phyloP scores from a whole-genome alignment of 148 eudicot species.

The Gaultheria prostrata region DNA sequence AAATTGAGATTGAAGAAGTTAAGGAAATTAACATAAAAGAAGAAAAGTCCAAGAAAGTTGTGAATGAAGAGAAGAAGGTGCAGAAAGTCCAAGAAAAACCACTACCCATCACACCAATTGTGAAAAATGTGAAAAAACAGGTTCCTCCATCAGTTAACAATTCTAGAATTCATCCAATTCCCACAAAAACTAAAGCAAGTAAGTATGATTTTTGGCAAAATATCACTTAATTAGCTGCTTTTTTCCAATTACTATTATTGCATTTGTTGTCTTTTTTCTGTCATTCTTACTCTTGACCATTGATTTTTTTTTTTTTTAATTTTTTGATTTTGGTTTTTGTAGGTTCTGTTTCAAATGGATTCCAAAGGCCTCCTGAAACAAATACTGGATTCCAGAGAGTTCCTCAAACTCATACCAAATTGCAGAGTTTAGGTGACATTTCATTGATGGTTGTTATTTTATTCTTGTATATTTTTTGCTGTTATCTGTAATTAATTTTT shows the following conservation, averaged over 20 bases:
- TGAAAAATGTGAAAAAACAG: conserved; percentile 35
- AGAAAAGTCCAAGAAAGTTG: conserved; percentile 22
- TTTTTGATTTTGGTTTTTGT: neutral
- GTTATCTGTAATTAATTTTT: neutral
- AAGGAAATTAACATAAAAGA: conserved; percentile 32
- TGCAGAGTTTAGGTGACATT: conserved; percentile 56
- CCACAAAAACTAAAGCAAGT: conserved; percentile 40
- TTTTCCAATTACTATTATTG: neutral
- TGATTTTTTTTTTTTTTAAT: neutral
- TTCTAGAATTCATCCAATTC: conserved; percentile 26
- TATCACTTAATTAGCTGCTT: neutral
- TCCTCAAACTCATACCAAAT: conserved; percentile 42
- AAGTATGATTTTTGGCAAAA: neutral
- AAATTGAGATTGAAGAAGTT: conserved; percentile 25
- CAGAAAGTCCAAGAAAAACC: conserved; percentile 22
- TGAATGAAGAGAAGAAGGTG: conserved; percentile 35
- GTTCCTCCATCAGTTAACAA: conserved; percentile 26
- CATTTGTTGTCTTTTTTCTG: neutral
- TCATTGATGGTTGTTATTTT: neutral
- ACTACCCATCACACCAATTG: conserved; percentile 27
- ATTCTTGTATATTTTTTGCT: neutral
- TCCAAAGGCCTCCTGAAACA: conserved; percentile 32
- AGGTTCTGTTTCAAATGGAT: conserved; percentile 28
- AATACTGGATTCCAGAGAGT: conserved; percentile 34
- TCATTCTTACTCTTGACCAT: neutral